These are phyloP conservation scores for Lepidium sativum DNA, from an alignment of 345 rosid species.

Conservation along the genomic window DNA sequence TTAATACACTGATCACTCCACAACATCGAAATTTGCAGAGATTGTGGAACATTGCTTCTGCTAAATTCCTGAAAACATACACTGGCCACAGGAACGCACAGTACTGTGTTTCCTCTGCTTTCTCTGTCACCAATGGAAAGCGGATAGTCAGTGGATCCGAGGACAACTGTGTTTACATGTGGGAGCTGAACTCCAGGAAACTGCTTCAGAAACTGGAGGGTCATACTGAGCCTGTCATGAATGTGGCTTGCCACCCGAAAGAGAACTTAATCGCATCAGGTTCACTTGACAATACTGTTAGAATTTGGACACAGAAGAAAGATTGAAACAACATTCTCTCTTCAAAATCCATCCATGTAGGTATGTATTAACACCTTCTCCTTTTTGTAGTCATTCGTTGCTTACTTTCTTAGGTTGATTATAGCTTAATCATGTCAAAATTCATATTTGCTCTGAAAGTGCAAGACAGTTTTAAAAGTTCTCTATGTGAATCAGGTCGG, in stretches of 20 bases:
- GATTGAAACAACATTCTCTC: constrained; percentile 15
- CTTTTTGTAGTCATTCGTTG: background rate
- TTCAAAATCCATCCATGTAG: background rate
- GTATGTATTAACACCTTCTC: background rate
- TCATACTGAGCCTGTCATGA: constrained; percentile 71
- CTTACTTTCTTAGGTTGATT: background rate
- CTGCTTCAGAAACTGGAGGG: constrained; percentile 90
- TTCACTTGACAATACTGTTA: constrained; percentile 70
- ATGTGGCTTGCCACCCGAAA: constrained; percentile 75
- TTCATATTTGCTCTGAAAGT: background rate
- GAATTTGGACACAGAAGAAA: constrained; percentile 75
- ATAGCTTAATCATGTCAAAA: background rate
- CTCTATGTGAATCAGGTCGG: background rate
- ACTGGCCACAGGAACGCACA: constrained; percentile 65
- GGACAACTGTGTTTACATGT: constrained; percentile 70
- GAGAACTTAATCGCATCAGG: constrained; percentile 85
- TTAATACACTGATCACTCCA: background rate
- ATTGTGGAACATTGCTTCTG: constrained; percentile 76
- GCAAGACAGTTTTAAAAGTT: background rate
- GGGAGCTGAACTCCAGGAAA: constrained; percentile 83
- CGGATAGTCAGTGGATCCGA: constrained; percentile 84
- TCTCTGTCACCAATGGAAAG: constrained; percentile 76
- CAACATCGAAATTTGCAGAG: constrained; percentile 35
- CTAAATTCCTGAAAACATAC: constrained; percentile 78
- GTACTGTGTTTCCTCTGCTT: constrained; percentile 61